phyloP scores from a whole-genome alignment of 2,329 filamentous ascomycete species.

The Botrytis deweyae region DNA sequence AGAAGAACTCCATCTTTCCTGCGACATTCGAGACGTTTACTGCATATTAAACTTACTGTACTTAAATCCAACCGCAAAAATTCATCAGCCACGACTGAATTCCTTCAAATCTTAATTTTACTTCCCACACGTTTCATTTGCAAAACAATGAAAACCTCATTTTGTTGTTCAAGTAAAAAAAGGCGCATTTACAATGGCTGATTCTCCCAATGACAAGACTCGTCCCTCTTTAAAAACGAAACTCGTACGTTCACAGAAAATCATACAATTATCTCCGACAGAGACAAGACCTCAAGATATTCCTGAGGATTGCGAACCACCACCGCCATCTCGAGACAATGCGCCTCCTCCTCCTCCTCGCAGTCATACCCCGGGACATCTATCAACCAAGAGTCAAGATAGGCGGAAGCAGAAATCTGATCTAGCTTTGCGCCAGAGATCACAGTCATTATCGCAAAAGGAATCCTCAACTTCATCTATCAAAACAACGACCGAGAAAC shows the following conservation, averaged over 20 bases:
- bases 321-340: slow-evolving; percentile 36
- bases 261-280: slow-evolving; percentile 43
- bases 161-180: slow-evolving; percentile 28
- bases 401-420: slow-evolving; percentile 37
- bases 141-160: slow-evolving; percentile 19
- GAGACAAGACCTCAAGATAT: slow-evolving; percentile 40
- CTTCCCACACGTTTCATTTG: slow-evolving; percentile 5
- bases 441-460: slow-evolving; percentile 39
- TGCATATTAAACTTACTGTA: slow-evolving; percentile 19
- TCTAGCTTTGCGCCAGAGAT: slow-evolving; percentile 37
- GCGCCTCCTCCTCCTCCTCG: slow-evolving; percentile 46
- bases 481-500: slow-evolving; percentile 28
- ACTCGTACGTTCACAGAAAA: slow-evolving; percentile 55
- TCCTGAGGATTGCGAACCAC: slow-evolving; percentile 41
- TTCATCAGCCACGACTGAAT: slow-evolving; percentile 18
- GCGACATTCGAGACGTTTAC: slow-evolving; percentile 14
- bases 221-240: slow-evolving; percentile 44
- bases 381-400: slow-evolving; percentile 55
- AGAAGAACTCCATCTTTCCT: slow-evolving; percentile 16
- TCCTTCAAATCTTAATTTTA: slow-evolving; percentile 9
- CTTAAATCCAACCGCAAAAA: slow-evolving; percentile 17
- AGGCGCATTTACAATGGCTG: slow-evolving; percentile 39
- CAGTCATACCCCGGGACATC: slow-evolving; percentile 62
- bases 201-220: slow-evolving; percentile 37
- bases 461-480: slow-evolving; percentile 30